Percentiles rank a stretch among this genome's conserved stretches.
phyloP scores from a whole-genome alignment of 1,284 basidiomycete genomes.

The Cutaneotrichosporon cutaneum region DNA sequence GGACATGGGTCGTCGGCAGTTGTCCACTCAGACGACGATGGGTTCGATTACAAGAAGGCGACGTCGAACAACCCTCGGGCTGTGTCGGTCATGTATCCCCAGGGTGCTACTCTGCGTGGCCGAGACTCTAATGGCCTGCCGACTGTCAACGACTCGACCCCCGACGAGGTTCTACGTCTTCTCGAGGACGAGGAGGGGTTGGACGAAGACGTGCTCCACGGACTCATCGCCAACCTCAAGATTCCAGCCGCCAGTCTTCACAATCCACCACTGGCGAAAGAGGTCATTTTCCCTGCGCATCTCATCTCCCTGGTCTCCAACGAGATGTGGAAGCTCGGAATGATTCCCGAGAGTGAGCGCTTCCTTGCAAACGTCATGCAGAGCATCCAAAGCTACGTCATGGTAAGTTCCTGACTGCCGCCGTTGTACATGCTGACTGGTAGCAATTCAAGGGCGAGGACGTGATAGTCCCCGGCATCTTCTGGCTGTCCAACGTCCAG shows the following conservation, averaged over 20 bases:
- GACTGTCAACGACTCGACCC: constrained; percentile 79
- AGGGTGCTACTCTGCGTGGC: constrained; percentile 61
- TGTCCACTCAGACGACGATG: constrained; percentile 18
- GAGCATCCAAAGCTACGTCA: constrained; percentile 93
- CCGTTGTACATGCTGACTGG: neutral
- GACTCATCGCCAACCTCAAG: constrained; percentile 86
- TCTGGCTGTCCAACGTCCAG: constrained; percentile 99
- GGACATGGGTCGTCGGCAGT: constrained; percentile 28
- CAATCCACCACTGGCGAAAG: constrained; percentile 90
- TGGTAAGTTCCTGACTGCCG: constrained; percentile 63
- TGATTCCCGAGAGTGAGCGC: constrained; percentile 94
- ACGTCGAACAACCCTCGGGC: constrained; percentile 78
- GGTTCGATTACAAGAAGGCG: constrained; percentile 59
- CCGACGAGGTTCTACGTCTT: constrained; percentile 91
- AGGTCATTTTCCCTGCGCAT: constrained; percentile 99
- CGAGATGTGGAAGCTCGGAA: constrained; percentile 99
- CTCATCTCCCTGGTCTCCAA: constrained; percentile 96
- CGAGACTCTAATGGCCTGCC: constrained; percentile 68
- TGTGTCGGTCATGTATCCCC: constrained; percentile 84
- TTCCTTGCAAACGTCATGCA: constrained; percentile 99
- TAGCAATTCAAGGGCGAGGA: constrained; percentile 83
- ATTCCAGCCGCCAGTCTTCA: constrained; percentile 87
- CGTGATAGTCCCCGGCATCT: constrained; percentile 92
- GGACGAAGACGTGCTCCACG: constrained; percentile 91
- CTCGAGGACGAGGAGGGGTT: constrained; percentile 88